A percentile compares a stretch with the other conserved stretches of the same genome.
Conservation (phyloP, 2,329 filamentous ascomycete genomes). For the Bisporella sp. region DNA sequence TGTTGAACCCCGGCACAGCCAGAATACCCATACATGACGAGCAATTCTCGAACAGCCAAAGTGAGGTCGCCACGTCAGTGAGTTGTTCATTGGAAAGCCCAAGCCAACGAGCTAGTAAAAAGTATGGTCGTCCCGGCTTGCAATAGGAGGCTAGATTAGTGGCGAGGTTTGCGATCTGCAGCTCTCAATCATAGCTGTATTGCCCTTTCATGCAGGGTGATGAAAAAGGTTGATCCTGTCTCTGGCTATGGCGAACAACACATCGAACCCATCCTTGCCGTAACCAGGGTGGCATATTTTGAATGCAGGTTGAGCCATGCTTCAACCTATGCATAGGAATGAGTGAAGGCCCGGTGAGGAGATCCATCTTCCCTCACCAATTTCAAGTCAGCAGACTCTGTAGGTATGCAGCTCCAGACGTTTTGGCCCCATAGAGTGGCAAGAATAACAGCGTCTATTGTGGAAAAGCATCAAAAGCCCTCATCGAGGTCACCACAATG, state of each 20-base stretch:
- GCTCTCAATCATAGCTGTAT: conserved; percentile 14
- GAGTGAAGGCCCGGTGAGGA: conserved; percentile 12
- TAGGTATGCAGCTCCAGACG: conserved; percentile 3
- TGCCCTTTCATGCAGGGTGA: conserved; percentile 20
- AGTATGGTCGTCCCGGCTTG: conserved; percentile 10
- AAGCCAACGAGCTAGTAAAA: conserved; percentile 18
- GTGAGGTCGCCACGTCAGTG: conserved; percentile 26
- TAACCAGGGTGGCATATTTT: conserved; percentile 1
- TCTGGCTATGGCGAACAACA: conserved; percentile 22
- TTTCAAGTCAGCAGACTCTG: conserved; percentile 22
- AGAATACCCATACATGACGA: no score
- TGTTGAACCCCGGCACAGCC: conserved; percentile 8
- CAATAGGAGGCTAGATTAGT: conserved; percentile 11
- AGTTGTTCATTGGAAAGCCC: conserved; percentile 17
- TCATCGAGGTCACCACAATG: not conserved
- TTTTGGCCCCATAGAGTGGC: not conserved
- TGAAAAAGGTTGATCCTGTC: conserved; percentile 15
- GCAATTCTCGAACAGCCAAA: conserved; percentile 17
- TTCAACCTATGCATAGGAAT: conserved; percentile 11
- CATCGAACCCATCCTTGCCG: conserved; percentile 18
- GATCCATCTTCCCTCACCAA: conserved; percentile 18
- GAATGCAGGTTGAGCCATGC: conserved; percentile 8
- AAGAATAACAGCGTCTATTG: not conserved
- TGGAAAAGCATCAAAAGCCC: not conserved
- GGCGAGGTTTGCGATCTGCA: conserved; percentile 21